Base-by-base conservation (phyloP, 2,329 filamentous ascomycete species). In the Cordyceps farinosa region DNA sequence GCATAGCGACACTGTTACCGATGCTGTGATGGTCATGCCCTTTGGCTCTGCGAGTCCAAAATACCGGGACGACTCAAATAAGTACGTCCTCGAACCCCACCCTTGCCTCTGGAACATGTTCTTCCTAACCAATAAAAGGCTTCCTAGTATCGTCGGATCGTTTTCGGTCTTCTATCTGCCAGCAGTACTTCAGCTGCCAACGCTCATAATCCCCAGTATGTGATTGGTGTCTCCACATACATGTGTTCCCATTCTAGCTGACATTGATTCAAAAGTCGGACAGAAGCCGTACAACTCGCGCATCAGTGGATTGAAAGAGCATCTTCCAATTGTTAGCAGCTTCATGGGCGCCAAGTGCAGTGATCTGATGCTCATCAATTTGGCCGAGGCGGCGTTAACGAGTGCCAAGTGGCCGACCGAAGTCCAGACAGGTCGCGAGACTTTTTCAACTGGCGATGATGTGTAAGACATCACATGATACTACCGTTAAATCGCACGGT, bases 291-390 rank as follows among this genome's bases (percentile, higher is more conserved):
- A 61, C 63, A 42, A 47, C 40, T 61, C 63, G 51, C 50, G 57
- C 42, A 61, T 64, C 36, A 55, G 40, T 30, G 63, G 63, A 32
- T 22, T 42, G 32, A 32, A 55, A 27, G 63, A 64, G 57, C 29
- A 50, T 51, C 63, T 36, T 32, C 63, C 57, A 32, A 64, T 64
- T 40, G 56, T 34, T 40, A 61, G 63, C 45, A 61, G 29, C 32
- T 56, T 64, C 27, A 61, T 64, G 44, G 57, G 56, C 32, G 56
- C 56, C 10, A 64, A 56, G 38, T 51, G 63, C 38, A 64, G 63
- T 52, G 63, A 64, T 52, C 32, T 64, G 17, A 51, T 64, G 56
- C 57, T 64, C 51, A 64, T 61, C 51, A 55, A 64, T 32, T 36
- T 64, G 10, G 63, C 63, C 22, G 53, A 47, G 38, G 63, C 63